Base-by-base conservation (phyloP, 2,329 filamentous ascomycete genomes). In the Paramyrothecium roridum region DNA sequence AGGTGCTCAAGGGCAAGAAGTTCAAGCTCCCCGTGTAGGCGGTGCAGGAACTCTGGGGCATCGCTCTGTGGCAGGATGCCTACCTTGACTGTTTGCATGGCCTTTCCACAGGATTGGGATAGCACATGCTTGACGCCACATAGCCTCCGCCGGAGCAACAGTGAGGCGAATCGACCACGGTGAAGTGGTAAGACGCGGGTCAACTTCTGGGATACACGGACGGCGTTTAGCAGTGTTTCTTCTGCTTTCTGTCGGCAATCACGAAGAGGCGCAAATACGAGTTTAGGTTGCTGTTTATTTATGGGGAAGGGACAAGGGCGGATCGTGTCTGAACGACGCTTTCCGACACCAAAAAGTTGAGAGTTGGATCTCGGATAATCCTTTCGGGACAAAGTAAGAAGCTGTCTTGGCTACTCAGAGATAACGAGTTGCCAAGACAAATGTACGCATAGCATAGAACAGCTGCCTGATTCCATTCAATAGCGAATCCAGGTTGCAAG, bases 1-100 rank as follows among this genome's bases (percentile, higher is more conserved):
- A 97, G 86, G 88, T 93, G 50, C 78, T 93, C 76, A 91, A 93
- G 79, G 90, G 90, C 65, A 90, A 91, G 81, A 93, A 91, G 79
- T 93, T 93, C 73, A 90, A 91, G 73, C 80, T 93, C 56, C 90
- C 90, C 2, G 90, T 93, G 62, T 93, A 84, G 80, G 63, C 21
- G 23, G n/a, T n/a, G n/a, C n/a, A n/a, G n/a, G 17, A 43, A 13
- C 37, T 19, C 6, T 30, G n/a, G 12, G 13, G 16, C 37, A 17
- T 43, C 13, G 4, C 37, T 13, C 7, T 19, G n/a, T 19, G 37
- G 37, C 37, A 43, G 16, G n/a, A 19, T 43, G 33, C 33, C 33
- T 8, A 37, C 8, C 8, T 16, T 37, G 33, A 16, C 33, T 8
- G 16, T 43, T 17, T 43, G 37, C 37, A 43, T 43, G 37, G 12